Conservation (phyloP, 371 early-diverging fungal species). For the Mortierella sp. region DNA sequence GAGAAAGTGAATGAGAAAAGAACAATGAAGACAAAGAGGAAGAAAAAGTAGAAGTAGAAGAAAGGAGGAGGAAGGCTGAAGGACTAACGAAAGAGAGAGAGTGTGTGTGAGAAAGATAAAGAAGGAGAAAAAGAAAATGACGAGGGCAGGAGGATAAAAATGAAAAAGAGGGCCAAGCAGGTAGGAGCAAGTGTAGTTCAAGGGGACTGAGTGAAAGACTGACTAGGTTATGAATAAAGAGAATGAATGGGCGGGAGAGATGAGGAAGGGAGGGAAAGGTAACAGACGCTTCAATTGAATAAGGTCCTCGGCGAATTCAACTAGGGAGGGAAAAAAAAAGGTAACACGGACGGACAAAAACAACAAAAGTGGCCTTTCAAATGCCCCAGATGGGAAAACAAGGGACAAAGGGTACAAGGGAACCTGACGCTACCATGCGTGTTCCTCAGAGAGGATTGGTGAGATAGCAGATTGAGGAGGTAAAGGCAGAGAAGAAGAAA, state of each 20-base stretch:
- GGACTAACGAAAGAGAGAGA: slow-evolving; percentile 11
- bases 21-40: background rate
- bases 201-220: too few relatives aligned
- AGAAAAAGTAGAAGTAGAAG: background rate
- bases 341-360: background rate
- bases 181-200: background rate
- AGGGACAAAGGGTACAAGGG: slow-evolving; percentile 3
- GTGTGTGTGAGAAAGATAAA: background rate
- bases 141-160: background rate
- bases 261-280: background rate
- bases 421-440: background rate
- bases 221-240: background rate
- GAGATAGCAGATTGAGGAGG: background rate
- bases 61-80: background rate
- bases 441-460: background rate
- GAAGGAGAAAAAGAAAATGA: slow-evolving; percentile 8
- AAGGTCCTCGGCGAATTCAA: slow-evolving; percentile 11
- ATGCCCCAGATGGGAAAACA: background rate
- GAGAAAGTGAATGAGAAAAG: slow-evolving; percentile 1
- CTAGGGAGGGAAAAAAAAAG: background rate
- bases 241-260: background rate
- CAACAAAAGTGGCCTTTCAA: background rate
- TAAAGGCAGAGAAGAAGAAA: background rate
- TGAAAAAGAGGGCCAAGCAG: background rate
- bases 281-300: background rate